Percentiles rank a stretch among this genome's conserved stretches.
phyloP scores from a whole-genome alignment of 768 basidiomycete genomes.

The Tricholoma sp. region DNA sequence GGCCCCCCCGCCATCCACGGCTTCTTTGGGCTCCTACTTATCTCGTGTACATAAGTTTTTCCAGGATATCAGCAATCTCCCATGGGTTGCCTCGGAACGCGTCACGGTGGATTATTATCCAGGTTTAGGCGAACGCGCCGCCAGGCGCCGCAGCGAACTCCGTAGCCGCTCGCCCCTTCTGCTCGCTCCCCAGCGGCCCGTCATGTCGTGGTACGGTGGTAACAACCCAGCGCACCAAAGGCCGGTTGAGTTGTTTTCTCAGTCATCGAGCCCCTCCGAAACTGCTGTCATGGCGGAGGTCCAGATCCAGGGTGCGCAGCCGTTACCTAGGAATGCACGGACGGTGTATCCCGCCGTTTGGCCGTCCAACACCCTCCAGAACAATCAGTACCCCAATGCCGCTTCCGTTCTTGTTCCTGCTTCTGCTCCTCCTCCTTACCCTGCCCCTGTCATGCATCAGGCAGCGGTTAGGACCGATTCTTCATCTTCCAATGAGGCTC shows the following conservation, averaged over 20 bases:
- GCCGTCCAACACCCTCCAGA: background rate
- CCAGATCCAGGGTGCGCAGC: background rate
- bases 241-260: constrained; percentile 10
- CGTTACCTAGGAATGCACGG: constrained; percentile 2
- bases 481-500: background rate
- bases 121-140: constrained; percentile 12
- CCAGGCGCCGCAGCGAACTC: constrained; percentile 1
- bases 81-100: constrained; percentile 28
- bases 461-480: background rate
- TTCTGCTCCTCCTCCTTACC: background rate
- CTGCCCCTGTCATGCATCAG: background rate
- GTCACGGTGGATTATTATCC: constrained; percentile 29
- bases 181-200: constrained; percentile 2
- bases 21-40: constrained; percentile 24
- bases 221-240: background rate
- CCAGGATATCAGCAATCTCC: constrained; percentile 26
- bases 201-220: constrained; percentile 12
- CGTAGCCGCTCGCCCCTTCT: background rate
- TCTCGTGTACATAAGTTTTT: constrained; percentile 26
- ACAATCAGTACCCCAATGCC: background rate
- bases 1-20: constrained; percentile 12
- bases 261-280: constrained; percentile 4
- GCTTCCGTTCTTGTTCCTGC: background rate
- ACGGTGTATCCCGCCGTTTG: constrained; percentile 2
- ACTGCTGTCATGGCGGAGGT: background rate